Base-by-base conservation (phyloP, 768 basidiomycete genomes). In the Phanerochaete sordida region DNA sequence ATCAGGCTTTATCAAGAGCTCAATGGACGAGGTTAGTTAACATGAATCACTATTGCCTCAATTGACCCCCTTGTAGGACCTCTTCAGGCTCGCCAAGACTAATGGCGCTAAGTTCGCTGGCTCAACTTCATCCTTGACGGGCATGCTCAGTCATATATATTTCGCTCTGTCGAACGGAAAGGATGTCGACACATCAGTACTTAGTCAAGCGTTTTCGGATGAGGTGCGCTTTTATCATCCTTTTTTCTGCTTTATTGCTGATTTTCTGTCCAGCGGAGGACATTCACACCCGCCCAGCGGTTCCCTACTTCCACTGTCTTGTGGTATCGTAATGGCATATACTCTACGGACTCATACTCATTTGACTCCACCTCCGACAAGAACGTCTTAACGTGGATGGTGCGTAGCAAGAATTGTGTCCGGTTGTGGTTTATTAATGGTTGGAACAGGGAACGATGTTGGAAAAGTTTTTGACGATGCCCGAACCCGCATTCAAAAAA, bases 91-190 rank as follows among this genome's bases (percentile, higher is more conserved):
- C 15, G 88, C 90, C 1, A 77, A 80, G 64, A 71, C 74, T 45
- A 78, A 91, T 61, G 73, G 79, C 0, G 81, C 82, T 45, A 76
- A 67, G 27, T 97, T 91, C 69, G 83, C 84, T 1, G 96, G 95
- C 3, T 95, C 93, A 2, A 98, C 95, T 0, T 96, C 94, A 8
- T 94, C 93, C 1, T 72, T 97, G 54, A 88, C 93, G 0, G 87
- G 90, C 35, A 84, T 95, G 66, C 78, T 97, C 45, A 80, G 84
- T 46, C 94, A 98, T 50, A 84, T 96, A 19, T 98, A 97, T 70
- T 93, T 93, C 68, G 79, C 94, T 19, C 77, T 97, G 4, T 94
- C 92, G 24, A 83, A 82, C 21, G 81, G 87, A 63, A 88, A 84
- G 66, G 72, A 74, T 0, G 80, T 93, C 26, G 84, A 95, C 68